Evolutionary conservation across 768 basidiomycete genomes (phyloP).

Genomic region (Porphyrellus cyaneotinctus): DNA sequence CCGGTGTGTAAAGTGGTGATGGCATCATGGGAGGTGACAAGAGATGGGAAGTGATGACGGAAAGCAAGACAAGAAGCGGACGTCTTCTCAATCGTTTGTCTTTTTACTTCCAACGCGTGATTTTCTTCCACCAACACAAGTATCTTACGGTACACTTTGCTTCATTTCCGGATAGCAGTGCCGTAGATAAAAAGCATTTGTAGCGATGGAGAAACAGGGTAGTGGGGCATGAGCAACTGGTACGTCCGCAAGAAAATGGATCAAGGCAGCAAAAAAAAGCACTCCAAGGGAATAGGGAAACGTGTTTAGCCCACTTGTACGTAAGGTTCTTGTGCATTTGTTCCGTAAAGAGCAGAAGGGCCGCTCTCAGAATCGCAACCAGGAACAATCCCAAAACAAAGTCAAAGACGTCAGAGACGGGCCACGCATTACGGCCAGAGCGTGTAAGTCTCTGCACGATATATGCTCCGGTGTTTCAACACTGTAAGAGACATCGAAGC

Average conservation of each 20-base stretch:
- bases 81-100: neutral
- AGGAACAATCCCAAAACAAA: constrained; percentile 10
- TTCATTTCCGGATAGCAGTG: constrained; percentile 30
- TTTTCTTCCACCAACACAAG: constrained; percentile 12
- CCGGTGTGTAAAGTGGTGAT: neutral
- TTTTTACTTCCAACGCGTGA: constrained; percentile 3
- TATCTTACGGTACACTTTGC: constrained; percentile 24
- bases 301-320: constrained; percentile 59
- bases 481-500: too few species aligned
- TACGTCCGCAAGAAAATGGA: too few species aligned
- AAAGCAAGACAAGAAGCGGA: neutral
- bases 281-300: constrained; percentile 62
- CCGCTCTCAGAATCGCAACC: constrained; percentile 35
- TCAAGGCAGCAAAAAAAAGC: too few species aligned
- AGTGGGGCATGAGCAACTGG: too few species aligned
- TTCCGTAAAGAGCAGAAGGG: constrained; percentile 60
- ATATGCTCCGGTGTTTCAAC: too few species aligned
- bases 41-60: neutral
- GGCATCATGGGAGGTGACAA: neutral
- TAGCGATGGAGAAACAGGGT: neutral
- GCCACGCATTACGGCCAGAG: too few species aligned
- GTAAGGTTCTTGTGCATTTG: constrained; percentile 55
- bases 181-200: constrained; percentile 33
- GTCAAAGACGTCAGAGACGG: constrained; percentile 11
- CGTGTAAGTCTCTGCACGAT: too few species aligned